phyloP scores from a whole-genome alignment of 352 stramenopile species.

The Plasmopara halstedii region DNA sequence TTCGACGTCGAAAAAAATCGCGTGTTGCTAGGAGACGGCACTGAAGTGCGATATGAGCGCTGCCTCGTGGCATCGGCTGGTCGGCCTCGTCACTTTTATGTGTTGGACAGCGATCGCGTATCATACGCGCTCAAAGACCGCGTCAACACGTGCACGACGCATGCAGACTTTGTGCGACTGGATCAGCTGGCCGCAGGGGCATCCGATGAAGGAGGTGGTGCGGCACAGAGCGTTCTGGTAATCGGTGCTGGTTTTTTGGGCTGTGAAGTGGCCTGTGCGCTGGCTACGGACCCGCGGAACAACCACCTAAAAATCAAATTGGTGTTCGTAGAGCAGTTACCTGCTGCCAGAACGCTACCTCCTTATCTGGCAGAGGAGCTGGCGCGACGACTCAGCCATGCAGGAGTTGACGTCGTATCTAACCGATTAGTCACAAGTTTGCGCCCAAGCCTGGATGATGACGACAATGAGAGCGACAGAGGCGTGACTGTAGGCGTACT shows the following conservation, averaged over 20 bases:
- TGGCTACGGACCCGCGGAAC: conserved; percentile 59
- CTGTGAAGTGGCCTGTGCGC: conserved; percentile 75
- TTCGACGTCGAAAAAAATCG: conserved; percentile 84
- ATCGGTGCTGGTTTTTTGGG: conserved; percentile 88
- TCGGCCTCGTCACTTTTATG: conserved; percentile 81
- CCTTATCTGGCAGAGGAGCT: conserved; percentile 80
- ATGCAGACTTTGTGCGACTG: conserved; percentile 77
- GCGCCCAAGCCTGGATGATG: conserved; percentile 39
- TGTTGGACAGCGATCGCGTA: conserved; percentile 77
- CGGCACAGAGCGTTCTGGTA: conserved; percentile 62
- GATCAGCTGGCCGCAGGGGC: conserved; percentile 41
- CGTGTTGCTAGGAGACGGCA: conserved; percentile 75
- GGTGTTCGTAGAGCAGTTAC: conserved; percentile 45
- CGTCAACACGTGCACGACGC: conserved; percentile 81
- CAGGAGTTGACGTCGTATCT: conserved; percentile 59
- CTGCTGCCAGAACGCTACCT: conserved; percentile 64
- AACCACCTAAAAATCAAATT: conserved; percentile 38
- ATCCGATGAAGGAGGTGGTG: conserved; percentile 19
- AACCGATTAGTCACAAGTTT: conserved; percentile 77
- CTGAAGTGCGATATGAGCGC: conserved; percentile 75
- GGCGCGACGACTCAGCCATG: conserved; percentile 32
- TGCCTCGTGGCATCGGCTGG: conserved; percentile 83
- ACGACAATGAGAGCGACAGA: conserved; percentile 27
- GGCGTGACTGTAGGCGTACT: conserved; percentile 52
- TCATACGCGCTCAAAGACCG: conserved; percentile 77